Conservation (phyloP, 768 basidiomycete species). For the Hysterangium stoloniferum region DNA sequence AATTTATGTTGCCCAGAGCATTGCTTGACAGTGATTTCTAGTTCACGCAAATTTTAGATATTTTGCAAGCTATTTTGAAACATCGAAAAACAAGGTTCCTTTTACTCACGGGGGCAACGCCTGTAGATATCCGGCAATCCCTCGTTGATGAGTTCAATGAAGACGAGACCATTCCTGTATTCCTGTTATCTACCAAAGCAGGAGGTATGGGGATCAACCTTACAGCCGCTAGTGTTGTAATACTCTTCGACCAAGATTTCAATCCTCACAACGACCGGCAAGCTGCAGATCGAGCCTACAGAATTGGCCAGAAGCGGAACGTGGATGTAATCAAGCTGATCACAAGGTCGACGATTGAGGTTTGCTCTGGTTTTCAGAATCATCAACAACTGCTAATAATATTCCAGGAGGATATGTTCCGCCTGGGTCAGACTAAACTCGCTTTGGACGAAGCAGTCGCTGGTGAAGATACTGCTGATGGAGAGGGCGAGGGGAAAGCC, state of each 20-base stretch:
- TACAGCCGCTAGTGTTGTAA: constrained; percentile 91
- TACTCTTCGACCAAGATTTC: constrained; percentile 98
- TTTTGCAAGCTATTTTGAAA: constrained; percentile 76
- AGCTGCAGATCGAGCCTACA: constrained; percentile 95
- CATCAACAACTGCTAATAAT: neutral
- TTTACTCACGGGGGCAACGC: constrained; percentile 85
- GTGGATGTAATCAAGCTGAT: constrained; percentile 95
- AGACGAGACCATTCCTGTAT: constrained; percentile 78
- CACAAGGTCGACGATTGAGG: constrained; percentile 82
- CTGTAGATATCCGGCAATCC: constrained; percentile 88
- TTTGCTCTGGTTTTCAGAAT: constrained; percentile 11
- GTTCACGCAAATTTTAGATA: constrained; percentile 96
- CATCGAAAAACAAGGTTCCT: constrained; percentile 67
- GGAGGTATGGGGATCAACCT: constrained; percentile 97
- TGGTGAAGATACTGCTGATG: constrained; percentile 47
- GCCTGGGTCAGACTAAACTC: constrained; percentile 82
- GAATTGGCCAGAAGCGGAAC: constrained; percentile 90
- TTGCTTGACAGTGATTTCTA: constrained; percentile 23
- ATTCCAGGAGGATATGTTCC: constrained; percentile 78
- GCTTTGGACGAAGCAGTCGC: constrained; percentile 92
- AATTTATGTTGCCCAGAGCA: neutral
- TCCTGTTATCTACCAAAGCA: constrained; percentile 87
- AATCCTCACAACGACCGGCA: constrained; percentile 97
- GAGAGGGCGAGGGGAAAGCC: constrained; percentile 44
- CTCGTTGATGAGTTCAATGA: constrained; percentile 91